These are phyloP conservation scores for Microbotryum scabiosae DNA, from an alignment of 1,284 basidiomycete species.

Conservation along the genomic window DNA sequence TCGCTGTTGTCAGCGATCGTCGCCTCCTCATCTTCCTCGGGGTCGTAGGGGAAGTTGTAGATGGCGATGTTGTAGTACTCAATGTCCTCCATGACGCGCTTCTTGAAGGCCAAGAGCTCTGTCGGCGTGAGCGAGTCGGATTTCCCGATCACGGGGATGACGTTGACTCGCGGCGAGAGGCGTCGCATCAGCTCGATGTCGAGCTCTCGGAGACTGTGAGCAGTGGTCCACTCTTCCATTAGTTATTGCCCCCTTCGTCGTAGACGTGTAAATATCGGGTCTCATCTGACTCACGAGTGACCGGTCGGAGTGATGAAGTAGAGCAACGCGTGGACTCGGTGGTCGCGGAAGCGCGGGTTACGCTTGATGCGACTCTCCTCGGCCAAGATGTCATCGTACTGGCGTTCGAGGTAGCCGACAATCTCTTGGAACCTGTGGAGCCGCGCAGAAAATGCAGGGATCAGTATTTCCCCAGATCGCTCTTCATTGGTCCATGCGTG, in stretches of 20 bases:
- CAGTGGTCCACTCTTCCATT: neutral
- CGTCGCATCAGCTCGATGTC: slow-evolving; percentile 98
- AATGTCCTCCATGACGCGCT: slow-evolving; percentile 98
- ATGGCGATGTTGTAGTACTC: slow-evolving; percentile 97
- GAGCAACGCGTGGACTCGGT: slow-evolving; percentile 81
- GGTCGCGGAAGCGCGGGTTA: slow-evolving; percentile 98
- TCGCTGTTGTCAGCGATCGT: slow-evolving; percentile 97
- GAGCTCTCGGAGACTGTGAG: slow-evolving; percentile 79
- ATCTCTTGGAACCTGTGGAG: slow-evolving; percentile 81
- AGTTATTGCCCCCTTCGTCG: no score
- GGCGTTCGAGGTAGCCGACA: slow-evolving; percentile 90
- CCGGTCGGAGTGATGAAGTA: slow-evolving; percentile 98
- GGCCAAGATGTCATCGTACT: slow-evolving; percentile 98
- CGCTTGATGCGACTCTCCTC: slow-evolving; percentile 99
- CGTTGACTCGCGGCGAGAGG: slow-evolving; percentile 92
- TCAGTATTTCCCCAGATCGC: neutral
- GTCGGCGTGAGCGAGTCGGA: slow-evolving; percentile 87
- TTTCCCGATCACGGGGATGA: slow-evolving; percentile 98
- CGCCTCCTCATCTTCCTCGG: slow-evolving; percentile 97
- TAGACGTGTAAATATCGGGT: no score
- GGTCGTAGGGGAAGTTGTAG: slow-evolving; percentile 99
- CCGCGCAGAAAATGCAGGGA: neutral
- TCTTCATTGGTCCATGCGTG: neutral
- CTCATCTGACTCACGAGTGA: slow-evolving; percentile 51
- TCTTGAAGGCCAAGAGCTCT: slow-evolving; percentile 91